Evolutionary conservation across 495 filamentous ascomycete species (phyloP), one percentile per base, ranked within the genome.

Genomic region (Penicillium pulvis): DNA sequence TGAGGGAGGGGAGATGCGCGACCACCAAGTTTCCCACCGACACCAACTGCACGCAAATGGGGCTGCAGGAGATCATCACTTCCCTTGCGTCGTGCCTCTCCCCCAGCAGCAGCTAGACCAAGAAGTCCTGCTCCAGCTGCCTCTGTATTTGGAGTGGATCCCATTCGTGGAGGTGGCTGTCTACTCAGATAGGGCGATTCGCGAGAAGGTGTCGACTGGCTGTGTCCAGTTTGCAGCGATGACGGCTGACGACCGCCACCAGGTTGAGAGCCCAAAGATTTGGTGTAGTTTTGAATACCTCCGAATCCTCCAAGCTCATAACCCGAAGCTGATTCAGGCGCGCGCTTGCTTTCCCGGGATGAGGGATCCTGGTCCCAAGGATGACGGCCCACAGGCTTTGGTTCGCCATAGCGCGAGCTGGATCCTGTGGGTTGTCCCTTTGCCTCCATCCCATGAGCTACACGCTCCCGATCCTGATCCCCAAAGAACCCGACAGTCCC

Each of bases 1-100:
- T 97, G 92, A 6, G 92, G 92, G 16, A 96, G 76, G 0, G 92
- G 92, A 23, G 92, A 96, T n/a, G 77, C 73, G 28, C 79, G 80
- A 0, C 81, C 79, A n/a, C 72, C 66, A 23, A 77, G 72, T 58
- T 79, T 80, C 26, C 69, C 72, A 50, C 81, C 76, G n/a, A 72
- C 59, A 26, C 74, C 68, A 12, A 81, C 65, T 1, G 75, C 69
- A 31, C 83, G 74, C 20, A 81, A 68, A 59, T 79, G 71, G 55
- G 76, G 77, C 20, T 79, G 75, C 10, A 74, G 53, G 24, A 76
- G 66, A 42, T 87, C 80, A 41, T 86, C 82, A 53, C 88, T 89
- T 23, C 89, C 85, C 49, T 85, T 81, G 24, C 70, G 75, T 19
- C 71, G 73, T 35, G 73, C 74, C 11, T 78, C 74, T 19, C 77